These are phyloP conservation scores for Boletellus emodensis DNA, from an alignment of 768 basidiomycete species.

Conservation along the genomic window DNA sequence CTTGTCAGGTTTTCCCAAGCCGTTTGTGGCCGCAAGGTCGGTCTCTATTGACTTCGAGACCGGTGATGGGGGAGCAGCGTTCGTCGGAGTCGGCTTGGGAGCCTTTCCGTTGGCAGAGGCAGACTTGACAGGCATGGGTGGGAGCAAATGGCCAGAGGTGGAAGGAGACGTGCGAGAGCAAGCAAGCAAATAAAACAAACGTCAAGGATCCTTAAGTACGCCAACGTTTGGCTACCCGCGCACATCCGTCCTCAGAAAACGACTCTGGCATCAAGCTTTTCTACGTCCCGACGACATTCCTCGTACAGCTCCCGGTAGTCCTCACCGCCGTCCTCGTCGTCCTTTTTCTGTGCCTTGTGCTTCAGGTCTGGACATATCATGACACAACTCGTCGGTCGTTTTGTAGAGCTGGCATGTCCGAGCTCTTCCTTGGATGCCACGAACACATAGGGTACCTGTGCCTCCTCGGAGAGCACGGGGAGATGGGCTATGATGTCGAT, in stretches of 20 bases:
- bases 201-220: not conserved
- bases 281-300: slow-evolving; percentile 82
- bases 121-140: slow-evolving; percentile 41
- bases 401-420: slow-evolving; percentile 92
- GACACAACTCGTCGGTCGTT: slow-evolving; percentile 97
- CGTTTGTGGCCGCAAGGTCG: slow-evolving; percentile 19
- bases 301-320: slow-evolving; percentile 85
- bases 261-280: slow-evolving; percentile 69
- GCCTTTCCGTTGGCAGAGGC: slow-evolving; percentile 35
- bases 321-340: slow-evolving; percentile 60
- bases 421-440: slow-evolving; percentile 93
- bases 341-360: slow-evolving; percentile 62
- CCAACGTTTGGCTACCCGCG: not conserved
- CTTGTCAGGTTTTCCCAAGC: slow-evolving; percentile 77
- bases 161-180: slow-evolving; percentile 18
- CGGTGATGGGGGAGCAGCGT: slow-evolving; percentile 27
- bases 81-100: slow-evolving; percentile 21
- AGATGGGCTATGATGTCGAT: slow-evolving; percentile 98
- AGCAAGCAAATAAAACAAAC: slow-evolving; percentile 19
- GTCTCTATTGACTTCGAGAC: slow-evolving; percentile 19
- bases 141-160: slow-evolving; percentile 12
- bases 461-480: slow-evolving; percentile 92
- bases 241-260: slow-evolving; percentile 44
- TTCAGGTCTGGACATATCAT: slow-evolving; percentile 87
- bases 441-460: slow-evolving; percentile 85